Conservation (phyloP, 2,329 filamentous ascomycete genomes). For the Hortaea werneckii region DNA sequence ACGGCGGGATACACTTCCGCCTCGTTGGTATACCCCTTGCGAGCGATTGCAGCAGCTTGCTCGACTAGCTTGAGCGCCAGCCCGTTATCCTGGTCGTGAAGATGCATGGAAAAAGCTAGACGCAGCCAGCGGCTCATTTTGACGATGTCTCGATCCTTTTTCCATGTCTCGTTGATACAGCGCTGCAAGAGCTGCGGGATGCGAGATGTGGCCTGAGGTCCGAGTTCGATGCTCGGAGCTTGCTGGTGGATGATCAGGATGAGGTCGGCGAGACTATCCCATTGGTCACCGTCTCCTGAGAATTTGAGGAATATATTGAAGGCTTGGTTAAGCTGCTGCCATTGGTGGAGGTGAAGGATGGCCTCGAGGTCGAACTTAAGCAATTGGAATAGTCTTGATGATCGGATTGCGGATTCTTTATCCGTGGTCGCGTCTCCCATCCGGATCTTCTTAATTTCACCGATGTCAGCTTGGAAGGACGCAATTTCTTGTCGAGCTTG, state of each 20-base stretch:
- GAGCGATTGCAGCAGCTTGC: slow-evolving; percentile 49
- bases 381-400: slow-evolving; percentile 42
- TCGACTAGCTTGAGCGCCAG: slow-evolving; percentile 41
- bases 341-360: slow-evolving; percentile 54
- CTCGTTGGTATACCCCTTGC: slow-evolving; percentile 14
- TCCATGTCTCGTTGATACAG: slow-evolving; percentile 59
- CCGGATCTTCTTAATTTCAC: background rate
- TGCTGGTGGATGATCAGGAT: slow-evolving; percentile 34
- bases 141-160: slow-evolving; percentile 39
- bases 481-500: slow-evolving; percentile 50
- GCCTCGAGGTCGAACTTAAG: slow-evolving; percentile 74
- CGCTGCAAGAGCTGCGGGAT: slow-evolving; percentile 42
- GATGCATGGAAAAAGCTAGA: slow-evolving; percentile 60
- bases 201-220: slow-evolving; percentile 7
- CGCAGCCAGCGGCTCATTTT: slow-evolving; percentile 68
- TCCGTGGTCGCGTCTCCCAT: slow-evolving; percentile 28
- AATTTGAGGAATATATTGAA: slow-evolving; percentile 36
- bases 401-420: slow-evolving; percentile 22
- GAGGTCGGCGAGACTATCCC: slow-evolving; percentile 38
- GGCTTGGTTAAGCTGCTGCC: slow-evolving; percentile 54
- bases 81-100: slow-evolving; percentile 43
- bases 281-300: slow-evolving; percentile 22
- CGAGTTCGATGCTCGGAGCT: slow-evolving; percentile 19
- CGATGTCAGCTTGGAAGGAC: slow-evolving; percentile 39
- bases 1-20: slow-evolving; percentile 46